Conservation (phyloP, 2,329 filamentous ascomycete species). For the Hypocrella siamensis region DNA sequence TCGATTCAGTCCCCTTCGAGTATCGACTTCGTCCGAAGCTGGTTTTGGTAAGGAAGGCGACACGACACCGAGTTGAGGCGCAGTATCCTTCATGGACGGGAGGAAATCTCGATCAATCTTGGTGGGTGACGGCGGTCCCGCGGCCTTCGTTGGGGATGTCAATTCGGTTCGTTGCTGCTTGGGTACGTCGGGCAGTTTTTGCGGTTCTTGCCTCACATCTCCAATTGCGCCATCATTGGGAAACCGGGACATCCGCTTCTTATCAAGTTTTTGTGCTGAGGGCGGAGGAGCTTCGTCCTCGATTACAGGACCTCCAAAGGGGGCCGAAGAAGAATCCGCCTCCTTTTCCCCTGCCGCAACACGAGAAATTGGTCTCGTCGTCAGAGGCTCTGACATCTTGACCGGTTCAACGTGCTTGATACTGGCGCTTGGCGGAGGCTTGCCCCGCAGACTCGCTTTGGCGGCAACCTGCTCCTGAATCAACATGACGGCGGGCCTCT, state of each 20-base stretch:
- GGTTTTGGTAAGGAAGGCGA: constrained; percentile 4
- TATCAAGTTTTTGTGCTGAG: constrained; percentile 41
- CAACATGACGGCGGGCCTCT: constrained; percentile 11
- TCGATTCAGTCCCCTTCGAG: not conserved
- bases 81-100: constrained; percentile 19
- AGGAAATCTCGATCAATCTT: constrained; percentile 19
- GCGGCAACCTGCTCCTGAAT: constrained; percentile 21
- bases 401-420: constrained; percentile 2
- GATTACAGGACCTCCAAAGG: not conserved
- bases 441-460: constrained; percentile 15
- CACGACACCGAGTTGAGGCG: constrained; percentile 8
- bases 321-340: constrained; percentile 8
- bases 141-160: constrained; percentile 20
- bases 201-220: constrained; percentile 11
- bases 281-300: constrained; percentile 20
- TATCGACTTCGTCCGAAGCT: constrained; percentile 3
- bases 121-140: constrained; percentile 15
- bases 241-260: constrained; percentile 44
- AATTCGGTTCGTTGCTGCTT: constrained; percentile 19
- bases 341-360: not conserved
- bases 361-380: constrained; percentile 7
- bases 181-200: constrained; percentile 11
- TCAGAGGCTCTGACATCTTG: constrained; percentile 5
- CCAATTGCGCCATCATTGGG: constrained; percentile 25
- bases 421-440: constrained; percentile 8